Evolutionary conservation across 2,329 filamentous ascomycete genomes (phyloP).

Genomic region (Diaporthe humulicola): DNA sequence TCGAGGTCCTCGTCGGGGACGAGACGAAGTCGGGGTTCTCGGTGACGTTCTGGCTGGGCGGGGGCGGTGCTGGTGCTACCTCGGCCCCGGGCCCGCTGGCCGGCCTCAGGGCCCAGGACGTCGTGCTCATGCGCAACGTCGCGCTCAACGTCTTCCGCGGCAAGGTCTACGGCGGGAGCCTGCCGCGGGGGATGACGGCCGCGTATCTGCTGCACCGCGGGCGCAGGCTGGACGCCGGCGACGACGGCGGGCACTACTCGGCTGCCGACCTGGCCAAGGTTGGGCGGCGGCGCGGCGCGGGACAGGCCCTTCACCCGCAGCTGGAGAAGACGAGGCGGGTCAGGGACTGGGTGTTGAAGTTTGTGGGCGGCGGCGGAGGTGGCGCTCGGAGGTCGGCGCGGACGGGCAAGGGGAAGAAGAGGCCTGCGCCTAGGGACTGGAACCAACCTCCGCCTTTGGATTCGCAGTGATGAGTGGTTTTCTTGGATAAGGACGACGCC

Average conservation of each 20-base stretch:
- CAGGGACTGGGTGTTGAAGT: conserved; percentile 80
- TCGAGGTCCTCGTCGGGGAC: conserved; percentile 87
- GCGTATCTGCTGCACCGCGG: conserved; percentile 74
- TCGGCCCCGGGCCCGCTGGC: conserved; percentile 50
- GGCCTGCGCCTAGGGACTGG: conserved; percentile 34
- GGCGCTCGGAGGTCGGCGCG: conserved; percentile 42
- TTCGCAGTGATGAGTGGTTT: conserved; percentile 16
- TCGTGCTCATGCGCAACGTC: conserved; percentile 84
- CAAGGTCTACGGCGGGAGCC: conserved; percentile 86
- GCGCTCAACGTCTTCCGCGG: conserved; percentile 81
- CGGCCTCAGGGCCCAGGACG: conserved; percentile 76
- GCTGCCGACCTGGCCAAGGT: conserved; percentile 60
- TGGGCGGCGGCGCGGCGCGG: too few relatives aligned
- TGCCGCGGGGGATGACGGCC: conserved; percentile 78
- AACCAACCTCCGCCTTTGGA: conserved; percentile 39
- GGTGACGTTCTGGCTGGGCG: conserved; percentile 84
- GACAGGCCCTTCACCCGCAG: conserved; percentile 67
- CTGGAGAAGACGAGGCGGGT: conserved; percentile 75
- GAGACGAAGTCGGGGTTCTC: conserved; percentile 85
- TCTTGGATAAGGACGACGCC: background rate
- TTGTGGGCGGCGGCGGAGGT: conserved; percentile 65
- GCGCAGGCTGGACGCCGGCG: conserved; percentile 63
- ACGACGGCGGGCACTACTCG: conserved; percentile 69
- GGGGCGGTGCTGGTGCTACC: conserved; percentile 48
- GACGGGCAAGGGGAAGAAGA: conserved; percentile 44